These are phyloP conservation scores for Psilocybe mexicana DNA, from an alignment of 1,284 basidiomycete genomes.

Conservation along the genomic window DNA sequence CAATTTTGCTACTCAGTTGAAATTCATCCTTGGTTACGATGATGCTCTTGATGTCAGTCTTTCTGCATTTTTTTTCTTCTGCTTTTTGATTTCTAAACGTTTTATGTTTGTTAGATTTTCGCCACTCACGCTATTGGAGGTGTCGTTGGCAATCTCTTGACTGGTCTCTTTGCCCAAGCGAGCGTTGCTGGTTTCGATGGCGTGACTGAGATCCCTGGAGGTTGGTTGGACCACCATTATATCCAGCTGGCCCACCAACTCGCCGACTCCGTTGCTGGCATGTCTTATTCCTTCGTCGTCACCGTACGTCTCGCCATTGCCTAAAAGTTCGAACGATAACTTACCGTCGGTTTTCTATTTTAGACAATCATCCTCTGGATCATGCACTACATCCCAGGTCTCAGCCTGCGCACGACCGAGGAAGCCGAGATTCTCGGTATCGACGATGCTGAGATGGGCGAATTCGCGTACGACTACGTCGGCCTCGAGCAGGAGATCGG, in stretches of 20 bases:
- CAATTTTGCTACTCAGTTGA: slow-evolving; percentile 96
- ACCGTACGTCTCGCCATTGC: slow-evolving; percentile 50
- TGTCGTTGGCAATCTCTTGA: slow-evolving; percentile 83
- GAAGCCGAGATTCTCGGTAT: slow-evolving; percentile 91
- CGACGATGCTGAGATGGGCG: slow-evolving; percentile 93
- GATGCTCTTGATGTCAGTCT: slow-evolving; percentile 76
- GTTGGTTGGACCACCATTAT: slow-evolving; percentile 90
- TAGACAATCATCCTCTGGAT: slow-evolving; percentile 87
- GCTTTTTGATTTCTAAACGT: not conserved
- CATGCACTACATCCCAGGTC: slow-evolving; percentile 91
- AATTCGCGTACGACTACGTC: slow-evolving; percentile 92
- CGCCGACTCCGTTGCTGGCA: slow-evolving; percentile 75
- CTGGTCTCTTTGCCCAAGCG: slow-evolving; percentile 86
- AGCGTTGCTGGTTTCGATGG: slow-evolving; percentile 88
- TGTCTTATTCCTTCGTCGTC: slow-evolving; percentile 80
- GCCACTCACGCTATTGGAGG: slow-evolving; percentile 91
- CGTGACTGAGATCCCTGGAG: slow-evolving; percentile 70
- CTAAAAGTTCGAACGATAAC: not conserved
- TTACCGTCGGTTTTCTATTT: not conserved
- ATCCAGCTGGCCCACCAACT: slow-evolving; percentile 88
- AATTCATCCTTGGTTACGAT: slow-evolving; percentile 75
- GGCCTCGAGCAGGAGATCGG: slow-evolving; percentile 55
- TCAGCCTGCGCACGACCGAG: slow-evolving; percentile 78
- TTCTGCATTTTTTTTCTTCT: slow-evolving; percentile 1
- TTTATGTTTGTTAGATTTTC: slow-evolving; percentile 60